Evolutionary conservation across 305 asterid species (phyloP), one percentile per base, ranked within the genome.

Genomic region (Fraxinus platypoda): DNA sequence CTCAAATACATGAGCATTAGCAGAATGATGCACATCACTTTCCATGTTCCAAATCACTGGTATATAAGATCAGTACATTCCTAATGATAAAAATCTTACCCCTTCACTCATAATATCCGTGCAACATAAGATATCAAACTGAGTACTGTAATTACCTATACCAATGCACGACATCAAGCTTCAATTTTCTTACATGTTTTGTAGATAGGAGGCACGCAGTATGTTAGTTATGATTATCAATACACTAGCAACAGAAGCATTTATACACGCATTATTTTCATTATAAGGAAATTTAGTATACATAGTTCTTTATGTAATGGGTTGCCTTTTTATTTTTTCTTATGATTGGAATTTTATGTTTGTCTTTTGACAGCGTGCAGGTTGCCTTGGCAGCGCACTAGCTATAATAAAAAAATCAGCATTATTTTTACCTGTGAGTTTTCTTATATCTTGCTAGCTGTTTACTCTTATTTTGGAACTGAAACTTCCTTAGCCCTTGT

Each of bases 351-450:
- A 43, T 19, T 74, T 75, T 64, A 76, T 80, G 76, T 79, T 78
- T 46, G 8, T 52, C 80, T 78, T 81, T 84, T 84, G 85, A 84
- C 92, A 93, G 97, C 90, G 91, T 78, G 81, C 91, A 80, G 96
- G 95, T 84, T 93, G 97, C 90, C 97, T 93, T 64, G 96, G 97
- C 64, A 88, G 91, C 81, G 78, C 94, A 28, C 82, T 93, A 78
- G 97, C 94, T 83, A 28, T 93, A 52, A 91, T 91, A 79, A 93
- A 93, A 89, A 93, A 89, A 87, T 84, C 89, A 30, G 54, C 84
- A 23, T 31, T 84, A 77, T 90, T 81, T 85, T 91, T 93, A 33
- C 97, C 96, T 6, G 97, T 93, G 83, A 91, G 97, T 89, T 78
- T 78, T 68, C 64, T 74, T 41, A 23, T 64, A 64, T 64, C 33